Base-by-base conservation (phyloP, 169 alveolate genomes). In the Cryptosporidium sp. region DNA sequence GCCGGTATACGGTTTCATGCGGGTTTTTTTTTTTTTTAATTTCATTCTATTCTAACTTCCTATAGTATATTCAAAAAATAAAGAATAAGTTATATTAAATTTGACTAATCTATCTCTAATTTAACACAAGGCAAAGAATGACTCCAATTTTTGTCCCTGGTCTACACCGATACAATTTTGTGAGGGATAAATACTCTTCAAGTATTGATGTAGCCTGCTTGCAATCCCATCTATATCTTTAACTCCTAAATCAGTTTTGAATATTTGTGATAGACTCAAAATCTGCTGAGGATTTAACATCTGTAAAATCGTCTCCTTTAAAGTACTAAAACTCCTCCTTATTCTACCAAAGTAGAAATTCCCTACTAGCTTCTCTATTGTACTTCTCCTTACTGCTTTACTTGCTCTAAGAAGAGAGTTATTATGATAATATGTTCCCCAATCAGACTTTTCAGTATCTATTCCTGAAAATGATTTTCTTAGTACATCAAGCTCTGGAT, bases 271-370 rank as follows among this genome's bases (percentile, higher is more conserved):
- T 23, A 80, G 39, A 26, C 89, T 48, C 56, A 80, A 61, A 26
- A 80, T 80, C 68, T 80, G 89, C 44, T 80, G 72, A 42, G 89
- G 80, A 80, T 80, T 80, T 60, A 80, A 33, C 89, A 80, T 80
- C 12, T 80, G 56, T 42, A 80, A 80, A 21, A 80, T 33, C 10
- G 89, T 80, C 23, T 80, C 80, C 53, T 80, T 60, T 8, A 80
- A 52, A 21, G 89, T 62, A 21, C 75, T 67, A 67, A 80, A 80
- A 9, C 68, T 67, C 44, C 89, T 39, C n/a, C 89, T 37, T 44
- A 80, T 80, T 45, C 89, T 80, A 1, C 89, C 89, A 26, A 80
- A 61, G 51, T 80, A 80, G 33, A 80, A 80, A 26, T 80, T 33
- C 18, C 75, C 75, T 6, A 80, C 70, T 39, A 80, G 33, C 68